Base-by-base conservation (phyloP, 164 flowering plant genomes). In the Litsea cubeba region DNA sequence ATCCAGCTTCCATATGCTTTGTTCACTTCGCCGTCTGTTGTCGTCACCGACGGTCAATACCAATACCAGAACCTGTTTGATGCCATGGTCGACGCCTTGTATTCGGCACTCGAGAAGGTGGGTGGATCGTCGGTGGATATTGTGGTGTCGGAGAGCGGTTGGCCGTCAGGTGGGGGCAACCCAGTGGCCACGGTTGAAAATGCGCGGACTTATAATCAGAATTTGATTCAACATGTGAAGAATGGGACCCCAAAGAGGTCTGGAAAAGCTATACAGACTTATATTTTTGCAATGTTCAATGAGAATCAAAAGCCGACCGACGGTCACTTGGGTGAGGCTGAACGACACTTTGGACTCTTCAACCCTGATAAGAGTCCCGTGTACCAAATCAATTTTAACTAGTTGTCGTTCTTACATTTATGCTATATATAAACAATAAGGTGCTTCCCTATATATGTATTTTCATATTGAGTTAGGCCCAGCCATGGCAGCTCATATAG, bases 1-100 rank as follows among this genome's bases (percentile, higher is more conserved):
- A 78, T 73, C 20, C 12, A 11, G 7, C 81, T 83, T 11, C 69
- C 65, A 10, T 72, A 60, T 62, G 74, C 66, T 11, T 40, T 72
- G 26, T 72, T 72, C 74, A 72, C 74, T 32, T 51, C 74, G 11
- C 60, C 60, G 0, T 35, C 66, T 0, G 40, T n/a, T 5, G 74
- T 72, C 2, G 74, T 72, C 8, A 60, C 51, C 0, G 74, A 72
- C 25, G 51, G 20, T n/a, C 25, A 20, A 30, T 30, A 14, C 2
- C 12, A 25, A 14, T 72, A 72, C 26, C 65, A 40, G 17, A 72
- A 62, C 62, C 74, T 72, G 23, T 72, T 72, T 23, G 75, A 65
- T 64, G 69, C 75, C 12, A 24, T 50, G 3, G 30, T 73, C 18
- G 75, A 73, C 24, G 20, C 69, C 22, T 0, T 49, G 35, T 73